Evolutionary conservation across 1,284 basidiomycete species (phyloP), one percentile per base, ranked within the genome.

Genomic region (Apiotrichum sp.): DNA sequence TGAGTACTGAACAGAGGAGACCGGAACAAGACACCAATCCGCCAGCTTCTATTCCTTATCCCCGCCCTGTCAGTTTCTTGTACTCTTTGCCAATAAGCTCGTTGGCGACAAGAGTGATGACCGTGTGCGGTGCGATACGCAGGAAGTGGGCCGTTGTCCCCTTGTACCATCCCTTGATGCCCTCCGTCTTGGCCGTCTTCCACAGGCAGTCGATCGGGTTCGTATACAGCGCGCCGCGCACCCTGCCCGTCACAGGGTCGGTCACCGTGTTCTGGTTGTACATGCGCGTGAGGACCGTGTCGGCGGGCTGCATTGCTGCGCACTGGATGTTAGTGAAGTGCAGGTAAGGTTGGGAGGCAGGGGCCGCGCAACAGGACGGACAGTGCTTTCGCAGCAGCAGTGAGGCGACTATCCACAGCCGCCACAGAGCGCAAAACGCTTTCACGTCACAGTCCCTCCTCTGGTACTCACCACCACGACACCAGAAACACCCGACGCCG

Each of bases 181-280:
- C 95, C 77, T 98, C 95, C 0, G 87, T 80, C 71, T 87, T 88
- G 63, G 90, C 83, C 0, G 93, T 98, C 79, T 97, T 95, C 88
- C 89, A 96, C 50, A 98, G 79, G 76, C 93, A 97, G 69, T 97
- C 93, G 65, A 97, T 85, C 2, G 93, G 93, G 71, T 89, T 93
- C 72, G 82, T 86, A 78, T 96, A 97, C 10, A 96, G 78, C 3
- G 84, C 78, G 5, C 93, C 92, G 56, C 85, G 80, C 42, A 84
- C 77, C 66, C 80, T 84, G 38, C 93, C 93, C 57, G 88, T 82
- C 13, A 70, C 62, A 2, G 87, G 84, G 52, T 86, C 81, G 42
- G 77, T 79, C 61, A 81, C 78, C 2, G 89, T 92, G 31, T 89
- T 88, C 80, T 95, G 93, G 71, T 98, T 98, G 77, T 98, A 98